phyloP scores from a whole-genome alignment of 345 rosid genomes.

The Aurinia saxatilis region DNA sequence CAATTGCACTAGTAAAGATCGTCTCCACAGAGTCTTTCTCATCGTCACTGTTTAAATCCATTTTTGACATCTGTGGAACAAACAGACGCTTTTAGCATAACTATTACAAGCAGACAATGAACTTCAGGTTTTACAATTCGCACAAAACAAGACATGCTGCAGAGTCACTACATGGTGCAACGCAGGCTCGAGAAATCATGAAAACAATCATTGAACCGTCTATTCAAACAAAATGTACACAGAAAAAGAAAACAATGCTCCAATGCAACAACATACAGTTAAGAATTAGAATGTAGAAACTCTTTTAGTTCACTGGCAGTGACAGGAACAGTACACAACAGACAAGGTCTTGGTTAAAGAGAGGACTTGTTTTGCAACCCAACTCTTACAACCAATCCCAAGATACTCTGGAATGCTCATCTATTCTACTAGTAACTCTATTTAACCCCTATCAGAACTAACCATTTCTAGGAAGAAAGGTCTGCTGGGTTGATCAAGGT shows the following conservation, averaged over 20 bases:
- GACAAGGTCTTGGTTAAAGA: neutral
- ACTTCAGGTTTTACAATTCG: neutral
- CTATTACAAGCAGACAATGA: neutral
- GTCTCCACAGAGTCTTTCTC: slow-evolving; percentile 81
- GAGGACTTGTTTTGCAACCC: neutral
- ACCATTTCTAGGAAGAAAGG: neutral
- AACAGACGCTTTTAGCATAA: neutral
- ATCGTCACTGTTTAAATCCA: slow-evolving; percentile 87
- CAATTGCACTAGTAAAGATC: slow-evolving; percentile 94
- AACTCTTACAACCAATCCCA: neutral
- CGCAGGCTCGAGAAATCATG: neutral
- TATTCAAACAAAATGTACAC: neutral
- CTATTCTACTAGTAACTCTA: neutral
- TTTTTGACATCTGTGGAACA: slow-evolving; percentile 69
- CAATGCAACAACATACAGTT: neutral
- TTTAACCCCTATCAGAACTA: neutral
- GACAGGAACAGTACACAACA: neutral
- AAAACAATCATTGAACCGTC: neutral
- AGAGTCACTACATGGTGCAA: neutral
- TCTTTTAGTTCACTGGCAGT: neutral
- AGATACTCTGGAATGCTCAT: neutral
- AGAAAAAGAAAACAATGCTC: neutral
- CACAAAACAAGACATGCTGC: neutral
- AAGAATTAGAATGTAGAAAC: neutral
- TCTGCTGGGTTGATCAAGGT: neutral